Base-by-base conservation (phyloP, 805 yeast genomes). In the Vanderwaltozyma verrucispora region DNA sequence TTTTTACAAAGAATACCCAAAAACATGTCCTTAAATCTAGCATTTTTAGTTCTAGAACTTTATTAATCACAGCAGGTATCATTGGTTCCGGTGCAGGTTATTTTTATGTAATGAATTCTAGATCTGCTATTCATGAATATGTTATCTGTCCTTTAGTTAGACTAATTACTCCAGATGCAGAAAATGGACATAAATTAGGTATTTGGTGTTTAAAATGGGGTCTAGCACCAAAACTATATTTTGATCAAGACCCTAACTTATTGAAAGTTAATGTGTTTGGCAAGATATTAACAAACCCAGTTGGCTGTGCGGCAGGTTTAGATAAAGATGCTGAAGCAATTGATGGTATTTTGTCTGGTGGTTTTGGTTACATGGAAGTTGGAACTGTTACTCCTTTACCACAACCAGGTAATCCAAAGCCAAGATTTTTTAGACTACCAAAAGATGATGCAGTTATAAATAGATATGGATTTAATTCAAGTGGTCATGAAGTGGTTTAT, bases 251-350 rank as follows among this genome's bases (percentile, higher is more conserved):
- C 40, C 75, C 72, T 41, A 67, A 68, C 12, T 58, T 63, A 3
- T 65, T 84, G 44, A 63, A 70, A 13, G 86, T 80, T 16, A 56
- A 68, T 29, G 79, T 80, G 0, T 83, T 84, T 55, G 86, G 85
- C 8, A 71, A 67, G 38, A 64, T 52, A 0, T 63, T 89, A 54
- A 69, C 70, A 16, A 78, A 80, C 39, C 96, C 97, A 18, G 67
- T 89, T 35, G 96, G 96, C 12, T 70, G 88, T 50, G 96, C 97
- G 35, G 97, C 97, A 19, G 97, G 97, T 11, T 72, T 89, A 46
- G 97, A 89, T 60, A 89, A 89, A 63, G 80, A 88, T 52, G 97
- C 85, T 36, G 94, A 86, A 53, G 95, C 85, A 16, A 75, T 89
- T 47, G 96, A 89, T 49, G 64, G 87, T 0, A 67, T 89, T 41